These are phyloP conservation scores for Yamadazyma pseudoaaseri DNA, from an alignment of 1,139 yeast genomes.

Conservation along the genomic window DNA sequence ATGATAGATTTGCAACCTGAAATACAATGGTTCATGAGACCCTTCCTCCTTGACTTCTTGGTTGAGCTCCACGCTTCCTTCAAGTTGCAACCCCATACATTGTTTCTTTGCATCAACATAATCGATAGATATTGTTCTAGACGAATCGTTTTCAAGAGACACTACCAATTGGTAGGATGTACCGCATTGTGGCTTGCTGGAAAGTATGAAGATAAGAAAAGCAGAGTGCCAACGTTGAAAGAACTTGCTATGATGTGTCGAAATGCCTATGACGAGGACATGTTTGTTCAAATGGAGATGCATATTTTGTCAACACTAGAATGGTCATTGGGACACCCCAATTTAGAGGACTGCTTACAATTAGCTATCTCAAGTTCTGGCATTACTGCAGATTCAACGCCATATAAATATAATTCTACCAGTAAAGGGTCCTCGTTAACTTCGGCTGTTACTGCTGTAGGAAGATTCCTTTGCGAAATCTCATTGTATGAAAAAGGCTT, in stretches of 20 bases:
- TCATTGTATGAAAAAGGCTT: conserved; percentile 72
- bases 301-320: conserved; percentile 82
- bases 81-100: conserved; percentile 37
- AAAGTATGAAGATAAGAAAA: conserved; percentile 86
- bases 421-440: conserved; percentile 28
- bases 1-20: conserved; percentile 94
- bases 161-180: conserved; percentile 90
- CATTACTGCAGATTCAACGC: conserved; percentile 22
- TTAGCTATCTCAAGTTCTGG: conserved; percentile 42
- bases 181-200: conserved; percentile 95
- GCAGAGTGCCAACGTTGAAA: conserved; percentile 74
- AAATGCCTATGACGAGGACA: conserved; percentile 79
- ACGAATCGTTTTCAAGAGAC: conserved; percentile 87
- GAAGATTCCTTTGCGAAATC: conserved; percentile 73
- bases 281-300: conserved; percentile 94
- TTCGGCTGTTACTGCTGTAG: conserved; percentile 53
- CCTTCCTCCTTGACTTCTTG: conserved; percentile 77
- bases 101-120: conserved; percentile 75
- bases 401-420: conserved; percentile 27
- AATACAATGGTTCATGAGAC: conserved; percentile 90
- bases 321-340: conserved; percentile 73
- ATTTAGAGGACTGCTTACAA: conserved; percentile 61
- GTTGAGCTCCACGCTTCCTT: conserved; percentile 80
- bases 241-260: conserved; percentile 82
- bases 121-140: conserved; percentile 90